Evolutionary conservation across 2,329 filamentous ascomycete genomes (phyloP), one percentile per base, ranked within the genome.

Genomic region (Alternaria atra): DNA sequence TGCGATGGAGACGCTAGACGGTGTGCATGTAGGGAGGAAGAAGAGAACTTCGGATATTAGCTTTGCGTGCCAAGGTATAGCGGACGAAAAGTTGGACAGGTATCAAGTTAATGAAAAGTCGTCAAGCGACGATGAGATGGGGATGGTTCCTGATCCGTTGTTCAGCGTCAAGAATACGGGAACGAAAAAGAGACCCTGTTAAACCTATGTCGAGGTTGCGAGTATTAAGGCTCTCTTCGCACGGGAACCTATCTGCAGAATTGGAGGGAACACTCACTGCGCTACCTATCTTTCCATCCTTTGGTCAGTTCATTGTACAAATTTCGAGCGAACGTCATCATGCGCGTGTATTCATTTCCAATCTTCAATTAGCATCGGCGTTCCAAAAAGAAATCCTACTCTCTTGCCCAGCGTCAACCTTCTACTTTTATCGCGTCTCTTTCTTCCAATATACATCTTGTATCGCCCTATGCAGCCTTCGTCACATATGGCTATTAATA

Each of bases 1-100:
- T 51, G 30, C 42, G 8, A 35, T 34, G 42, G 10, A 57, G 8
- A 55, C 23, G 7, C 30, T 60, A 20, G 57, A 56, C 23, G 39
- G 44, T 25, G 44, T 55, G 23, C 30, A 46, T 44, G 29, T 32
- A 52, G 53, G 17, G 29, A 62, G 37, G 53, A 65, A 64, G 52
- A 60, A 63, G 23, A 61, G 44, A 20, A 58, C 50, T 27, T 71
- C 66, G 13, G 67, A 66, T 51, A 50, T 54, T 15, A 73, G 70
- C 50, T 73, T 73, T 58, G 52, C 15, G 9, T 73, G 71, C 43
- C 64, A 59, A 53, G 72, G 72, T 6, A 5, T 72, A n/a, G n/a
- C 1, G 13, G 32, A 50, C 8, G 43, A 50, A 40, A 13, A 58
- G 7, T 29, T 44, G 35, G 57, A 58, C 17, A 50, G 52, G 30